Base-by-base conservation (phyloP, 495 filamentous ascomycete genomes). In the Diplogelasinospora grovesii region DNA sequence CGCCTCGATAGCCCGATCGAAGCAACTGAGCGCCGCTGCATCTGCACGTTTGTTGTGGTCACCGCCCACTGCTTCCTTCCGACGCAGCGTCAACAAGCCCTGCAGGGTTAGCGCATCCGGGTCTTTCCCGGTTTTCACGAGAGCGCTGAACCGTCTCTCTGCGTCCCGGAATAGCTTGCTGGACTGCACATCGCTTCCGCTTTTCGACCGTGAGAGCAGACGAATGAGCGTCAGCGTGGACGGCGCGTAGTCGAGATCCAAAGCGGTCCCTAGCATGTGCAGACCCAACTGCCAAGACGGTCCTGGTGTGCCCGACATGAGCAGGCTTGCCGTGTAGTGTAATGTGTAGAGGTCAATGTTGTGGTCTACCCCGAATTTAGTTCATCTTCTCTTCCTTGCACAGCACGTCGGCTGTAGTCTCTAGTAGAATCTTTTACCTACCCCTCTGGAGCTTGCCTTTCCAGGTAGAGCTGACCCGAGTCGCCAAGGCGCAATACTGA, bases 201-300 rank as follows among this genome's bases (percentile, higher is more conserved):
- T 13, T 30, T 20, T 36, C 24, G 16, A 13, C 22, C 21, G 31
- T 26, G 36, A 15, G 10, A 42, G n/a, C 13, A 39, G n/a, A 4
- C 28, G 36, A 13, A 56, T 36, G 22, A 56, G 16, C 7, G 49
- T 39, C 14, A 63, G 11, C 3, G 46, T 57, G 0, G 60, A 53
- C 2, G 60, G 53, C 4, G 13, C 8, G 35, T 63, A 61, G 15
- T 33, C 41, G 5, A 57, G 32, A 25, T 31, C 38, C 0, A 53
- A 57, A 4, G 50, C 49, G 8, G 52, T 53, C 9, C 20, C 1
- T 19, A 63, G 47, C 53, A 61, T 53, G 25, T 55, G 38, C 2
- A 48, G 7, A 14, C 43, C 48, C 6, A 61, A 28, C 11, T 28
- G 16, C 23, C 18, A 26, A 6, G 4, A 8, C 8, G 24, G 32